phyloP scores from a whole-genome alignment of 306 rosid species.

The Cucurbita ficifolia region DNA sequence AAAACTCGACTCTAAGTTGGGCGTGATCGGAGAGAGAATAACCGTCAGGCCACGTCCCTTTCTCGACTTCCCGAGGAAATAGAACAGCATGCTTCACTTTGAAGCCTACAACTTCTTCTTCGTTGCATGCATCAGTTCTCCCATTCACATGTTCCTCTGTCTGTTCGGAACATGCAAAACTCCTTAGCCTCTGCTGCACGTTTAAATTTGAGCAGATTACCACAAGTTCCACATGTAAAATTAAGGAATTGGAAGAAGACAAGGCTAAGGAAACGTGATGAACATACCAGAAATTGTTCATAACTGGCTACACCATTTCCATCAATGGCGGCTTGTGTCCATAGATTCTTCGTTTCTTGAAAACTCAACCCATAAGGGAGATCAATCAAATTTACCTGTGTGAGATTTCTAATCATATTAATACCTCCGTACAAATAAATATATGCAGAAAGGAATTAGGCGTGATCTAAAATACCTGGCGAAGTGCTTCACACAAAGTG shows the following conservation, averaged over 20 bases:
- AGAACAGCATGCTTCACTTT: slow-evolving; percentile 59
- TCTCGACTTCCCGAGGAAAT: slow-evolving; percentile 64
- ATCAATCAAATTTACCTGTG: slow-evolving; percentile 54
- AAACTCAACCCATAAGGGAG: slow-evolving; percentile 55
- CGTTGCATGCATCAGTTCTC: slow-evolving; percentile 14
- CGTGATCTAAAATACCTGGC: slow-evolving; percentile 26
- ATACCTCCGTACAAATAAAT: background rate
- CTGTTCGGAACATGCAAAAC: slow-evolving; percentile 27
- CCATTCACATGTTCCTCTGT: slow-evolving; percentile 21
- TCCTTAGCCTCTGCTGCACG: slow-evolving; percentile 63
- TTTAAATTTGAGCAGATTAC: background rate
- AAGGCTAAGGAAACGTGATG: background rate
- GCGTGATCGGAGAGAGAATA: slow-evolving; percentile 88
- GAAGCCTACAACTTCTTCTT: slow-evolving; percentile 38
- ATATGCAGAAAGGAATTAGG: background rate
- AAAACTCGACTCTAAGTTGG: slow-evolving; percentile 39
- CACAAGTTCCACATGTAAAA: background rate
- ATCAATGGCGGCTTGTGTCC: slow-evolving; percentile 62
- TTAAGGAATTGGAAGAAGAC: background rate
- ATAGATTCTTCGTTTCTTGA: slow-evolving; percentile 57
- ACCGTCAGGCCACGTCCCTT: slow-evolving; percentile 68
- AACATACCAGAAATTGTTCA: slow-evolving; percentile 69
- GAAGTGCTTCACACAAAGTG: slow-evolving; percentile 56
- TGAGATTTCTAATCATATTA: slow-evolving; percentile 5
- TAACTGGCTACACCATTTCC: slow-evolving; percentile 56